Conservation (phyloP, 768 basidiomycete genomes). For the Serendipita indica region DNA sequence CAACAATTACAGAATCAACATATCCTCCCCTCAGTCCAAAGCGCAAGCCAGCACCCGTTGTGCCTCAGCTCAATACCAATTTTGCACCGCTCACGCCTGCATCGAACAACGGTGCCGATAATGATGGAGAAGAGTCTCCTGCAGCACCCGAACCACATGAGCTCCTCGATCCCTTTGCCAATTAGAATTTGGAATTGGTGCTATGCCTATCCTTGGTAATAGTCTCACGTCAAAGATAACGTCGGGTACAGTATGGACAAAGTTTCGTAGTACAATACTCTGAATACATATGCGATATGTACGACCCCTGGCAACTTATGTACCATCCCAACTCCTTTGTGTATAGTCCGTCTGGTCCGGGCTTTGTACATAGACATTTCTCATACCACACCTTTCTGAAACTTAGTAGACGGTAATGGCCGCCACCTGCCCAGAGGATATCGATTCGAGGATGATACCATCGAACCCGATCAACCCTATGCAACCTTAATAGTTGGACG, state of each 20-base stretch:
- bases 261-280: no score
- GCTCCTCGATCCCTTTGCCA: conserved; percentile 1
- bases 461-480: conserved; percentile 58
- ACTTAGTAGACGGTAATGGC: conserved; percentile 34
- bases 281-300: no score
- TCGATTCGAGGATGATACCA: conserved; percentile 66
- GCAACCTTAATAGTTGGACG: not conserved
- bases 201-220: no score
- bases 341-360: no score
- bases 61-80: not conserved
- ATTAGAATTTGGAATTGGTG: no score
- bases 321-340: no score
- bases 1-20: not conserved
- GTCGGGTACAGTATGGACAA: no score
- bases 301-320: no score
- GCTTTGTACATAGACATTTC: no score
- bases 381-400: no score
- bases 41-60: not conserved
- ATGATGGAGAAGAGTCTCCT: not conserved
- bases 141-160: not conserved
- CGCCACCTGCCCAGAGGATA: conserved; percentile 62
- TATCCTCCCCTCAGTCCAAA: not conserved
- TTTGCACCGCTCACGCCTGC: conserved; percentile 8
- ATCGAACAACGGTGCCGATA: no score
- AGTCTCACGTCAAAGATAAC: no score